Conservation (phyloP, 2,329 filamentous ascomycete species). For the Xylariaceae sp. region DNA sequence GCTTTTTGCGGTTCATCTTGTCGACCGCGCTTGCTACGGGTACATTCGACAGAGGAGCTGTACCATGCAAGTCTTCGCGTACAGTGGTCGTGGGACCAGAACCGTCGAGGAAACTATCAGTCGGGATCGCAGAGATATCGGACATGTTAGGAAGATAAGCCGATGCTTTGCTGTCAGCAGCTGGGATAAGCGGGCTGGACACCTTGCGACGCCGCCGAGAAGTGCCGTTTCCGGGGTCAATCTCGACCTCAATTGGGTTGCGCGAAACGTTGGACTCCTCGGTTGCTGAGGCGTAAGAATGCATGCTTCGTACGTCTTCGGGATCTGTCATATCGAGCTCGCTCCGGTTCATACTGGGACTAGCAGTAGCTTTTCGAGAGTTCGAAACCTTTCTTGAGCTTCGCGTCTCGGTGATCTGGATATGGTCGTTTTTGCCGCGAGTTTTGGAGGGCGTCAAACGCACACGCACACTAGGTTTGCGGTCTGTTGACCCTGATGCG, state of each 20-base stretch:
- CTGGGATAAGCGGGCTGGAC: constrained; percentile 64
- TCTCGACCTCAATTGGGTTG: constrained; percentile 85
- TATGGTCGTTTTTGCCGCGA: constrained; percentile 63
- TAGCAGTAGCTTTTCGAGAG: constrained; percentile 35
- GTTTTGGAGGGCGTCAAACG: constrained; percentile 75
- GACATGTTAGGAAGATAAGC: constrained; percentile 67
- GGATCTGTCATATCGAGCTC: constrained; percentile 43
- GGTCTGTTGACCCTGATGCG: constrained; percentile 51
- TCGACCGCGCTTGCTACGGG: constrained; percentile 39
- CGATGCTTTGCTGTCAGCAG: constrained; percentile 51
- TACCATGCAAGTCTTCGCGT: constrained; percentile 24
- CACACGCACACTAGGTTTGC: constrained; percentile 76
- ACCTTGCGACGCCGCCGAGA: constrained; percentile 52
- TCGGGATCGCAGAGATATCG: constrained; percentile 76
- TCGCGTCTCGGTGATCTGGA: constrained; percentile 81
- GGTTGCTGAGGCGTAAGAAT: constrained; percentile 72
- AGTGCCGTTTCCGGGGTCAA: constrained; percentile 54
- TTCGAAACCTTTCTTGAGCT: constrained; percentile 64
- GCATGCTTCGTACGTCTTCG: constrained; percentile 64
- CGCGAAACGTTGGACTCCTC: constrained; percentile 74
- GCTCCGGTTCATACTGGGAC: constrained; percentile 59
- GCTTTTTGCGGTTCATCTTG: constrained; percentile 43
- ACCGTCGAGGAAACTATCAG: constrained; percentile 60
- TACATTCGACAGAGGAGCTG: constrained; percentile 36
- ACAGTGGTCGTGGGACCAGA: constrained; percentile 34